A percentile compares a stretch with the other conserved stretches of the same genome.
phyloP scores from a whole-genome alignment of 352 stramenopile species.

The Phytophthora crassamura region DNA sequence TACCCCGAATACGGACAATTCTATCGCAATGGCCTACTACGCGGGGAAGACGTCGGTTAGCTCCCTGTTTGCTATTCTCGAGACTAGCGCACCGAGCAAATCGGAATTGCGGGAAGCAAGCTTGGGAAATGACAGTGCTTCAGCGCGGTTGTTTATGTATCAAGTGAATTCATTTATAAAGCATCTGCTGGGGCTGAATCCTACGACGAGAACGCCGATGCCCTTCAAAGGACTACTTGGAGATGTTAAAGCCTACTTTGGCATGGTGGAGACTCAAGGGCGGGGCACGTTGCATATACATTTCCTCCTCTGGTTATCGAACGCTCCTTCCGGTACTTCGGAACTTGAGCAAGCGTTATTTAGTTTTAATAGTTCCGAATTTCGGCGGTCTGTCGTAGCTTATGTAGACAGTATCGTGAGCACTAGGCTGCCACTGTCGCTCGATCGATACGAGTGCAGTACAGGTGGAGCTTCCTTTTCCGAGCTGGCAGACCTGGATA shows the following conservation, averaged over 20 bases:
- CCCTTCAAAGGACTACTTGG: not conserved
- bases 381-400: not conserved
- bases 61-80: constrained; percentile 2
- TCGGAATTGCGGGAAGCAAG: not conserved
- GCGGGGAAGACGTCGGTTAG: not conserved
- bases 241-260: not conserved
- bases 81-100: not conserved
- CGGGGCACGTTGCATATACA: no score
- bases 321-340: no score
- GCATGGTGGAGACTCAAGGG: not conserved
- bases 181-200: constrained; percentile 2
- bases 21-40: constrained; percentile 4
- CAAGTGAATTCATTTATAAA: constrained; percentile 2
- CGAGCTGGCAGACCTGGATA: not conserved
- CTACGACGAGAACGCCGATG: not conserved
- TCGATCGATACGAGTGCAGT: not conserved
- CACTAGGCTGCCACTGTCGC: not conserved
- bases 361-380: no score
- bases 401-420: not conserved
- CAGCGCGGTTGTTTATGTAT: not conserved
- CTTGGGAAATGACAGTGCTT: not conserved
- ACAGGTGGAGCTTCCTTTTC: not conserved
- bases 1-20: constrained; percentile 5
- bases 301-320: not conserved
- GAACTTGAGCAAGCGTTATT: no score